Percentiles rank a stretch among this genome's conserved stretches.
phyloP scores from a whole-genome alignment of 192 early-diverging fungal species.

The Gaertneriomyces semiglobifer region DNA sequence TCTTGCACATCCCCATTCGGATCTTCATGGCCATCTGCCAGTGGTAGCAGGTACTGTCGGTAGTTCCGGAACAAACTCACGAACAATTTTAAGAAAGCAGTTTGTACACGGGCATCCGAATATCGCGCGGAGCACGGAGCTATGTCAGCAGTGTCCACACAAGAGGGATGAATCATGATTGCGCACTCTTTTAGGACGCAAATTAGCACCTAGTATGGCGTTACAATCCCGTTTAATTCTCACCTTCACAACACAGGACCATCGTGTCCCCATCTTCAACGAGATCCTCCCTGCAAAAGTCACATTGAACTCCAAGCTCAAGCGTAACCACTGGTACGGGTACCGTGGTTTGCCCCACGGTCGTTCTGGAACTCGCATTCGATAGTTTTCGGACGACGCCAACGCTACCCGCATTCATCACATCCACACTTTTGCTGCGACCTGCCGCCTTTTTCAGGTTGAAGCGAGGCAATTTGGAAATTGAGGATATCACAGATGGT shows the following conservation, averaged over 20 bases:
- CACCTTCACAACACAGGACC: constrained; percentile 40
- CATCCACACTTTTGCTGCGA: constrained; percentile 14
- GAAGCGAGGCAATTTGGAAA: constrained; percentile 1
- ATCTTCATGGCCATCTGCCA: constrained; percentile 27
- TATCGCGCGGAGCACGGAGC: constrained; percentile 58
- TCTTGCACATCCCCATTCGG: constrained; percentile 32
- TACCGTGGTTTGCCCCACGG: neutral
- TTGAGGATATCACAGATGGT: neutral
- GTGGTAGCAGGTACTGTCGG: constrained; percentile 52
- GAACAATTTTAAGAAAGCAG: constrained; percentile 70
- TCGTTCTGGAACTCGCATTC: constrained; percentile 3
- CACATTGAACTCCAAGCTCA: constrained; percentile 29
- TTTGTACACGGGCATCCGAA: constrained; percentile 64
- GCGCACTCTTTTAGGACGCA: constrained; percentile 40
- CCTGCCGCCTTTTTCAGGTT: constrained; percentile 9
- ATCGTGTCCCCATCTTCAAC: constrained; percentile 4
- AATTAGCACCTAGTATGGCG: neutral
- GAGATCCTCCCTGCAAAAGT: constrained; percentile 33
- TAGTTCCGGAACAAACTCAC: constrained; percentile 72
- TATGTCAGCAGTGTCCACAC: constrained; percentile 41
- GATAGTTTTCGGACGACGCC: neutral
- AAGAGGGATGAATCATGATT: constrained; percentile 48
- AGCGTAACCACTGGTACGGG: constrained; percentile 14
- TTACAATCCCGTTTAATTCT: neutral
- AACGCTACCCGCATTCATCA: neutral